Evolutionary conservation across 805 yeast species (phyloP).

Genomic region (Saccharomycopsis olivae): DNA sequence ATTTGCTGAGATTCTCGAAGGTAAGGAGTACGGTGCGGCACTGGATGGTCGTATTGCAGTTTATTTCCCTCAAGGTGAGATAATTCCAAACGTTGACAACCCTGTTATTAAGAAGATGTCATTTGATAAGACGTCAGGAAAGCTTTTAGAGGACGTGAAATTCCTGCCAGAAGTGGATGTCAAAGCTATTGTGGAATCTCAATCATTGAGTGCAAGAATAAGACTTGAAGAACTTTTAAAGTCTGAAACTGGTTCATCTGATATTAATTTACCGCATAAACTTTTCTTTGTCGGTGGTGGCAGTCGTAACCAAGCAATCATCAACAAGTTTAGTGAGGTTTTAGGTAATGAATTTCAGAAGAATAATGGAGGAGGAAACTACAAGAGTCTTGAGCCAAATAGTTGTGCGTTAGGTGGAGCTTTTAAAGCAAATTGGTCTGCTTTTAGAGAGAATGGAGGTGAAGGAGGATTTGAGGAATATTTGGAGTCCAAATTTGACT

Average conservation of each 20-base stretch:
- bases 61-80: constrained; percentile 85
- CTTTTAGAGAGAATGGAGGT: constrained; percentile 23
- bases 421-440: constrained; percentile 72
- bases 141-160: constrained; percentile 25
- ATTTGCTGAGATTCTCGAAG: constrained; percentile 45
- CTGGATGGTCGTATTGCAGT: constrained; percentile 50
- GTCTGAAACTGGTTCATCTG: constrained; percentile 17
- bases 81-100: constrained; percentile 60
- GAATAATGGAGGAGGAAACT: constrained; percentile 37
- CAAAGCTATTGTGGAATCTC: constrained; percentile 71
- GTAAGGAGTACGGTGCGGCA: constrained; percentile 11
- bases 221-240: constrained; percentile 72
- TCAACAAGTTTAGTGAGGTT: constrained; percentile 57
- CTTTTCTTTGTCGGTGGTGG: constrained; percentile 86
- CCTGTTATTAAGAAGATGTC: constrained; percentile 41
- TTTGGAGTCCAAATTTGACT: constrained; percentile 13
- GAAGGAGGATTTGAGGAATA: constrained; percentile 18
- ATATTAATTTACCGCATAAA: constrained; percentile 41
- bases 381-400: constrained; percentile 65
- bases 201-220: constrained; percentile 73
- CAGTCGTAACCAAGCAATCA: constrained; percentile 58
- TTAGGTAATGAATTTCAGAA: constrained; percentile 37
- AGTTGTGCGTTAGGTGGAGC: constrained; percentile 94
- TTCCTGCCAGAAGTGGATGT: constrained; percentile 59
- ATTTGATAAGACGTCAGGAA: constrained; percentile 26